A percentile compares a stretch with the other conserved stretches of the same genome.
Evolutionary conservation across 176 grass and related monocot species (phyloP).

Genomic region (Aegilops bicornis): DNA sequence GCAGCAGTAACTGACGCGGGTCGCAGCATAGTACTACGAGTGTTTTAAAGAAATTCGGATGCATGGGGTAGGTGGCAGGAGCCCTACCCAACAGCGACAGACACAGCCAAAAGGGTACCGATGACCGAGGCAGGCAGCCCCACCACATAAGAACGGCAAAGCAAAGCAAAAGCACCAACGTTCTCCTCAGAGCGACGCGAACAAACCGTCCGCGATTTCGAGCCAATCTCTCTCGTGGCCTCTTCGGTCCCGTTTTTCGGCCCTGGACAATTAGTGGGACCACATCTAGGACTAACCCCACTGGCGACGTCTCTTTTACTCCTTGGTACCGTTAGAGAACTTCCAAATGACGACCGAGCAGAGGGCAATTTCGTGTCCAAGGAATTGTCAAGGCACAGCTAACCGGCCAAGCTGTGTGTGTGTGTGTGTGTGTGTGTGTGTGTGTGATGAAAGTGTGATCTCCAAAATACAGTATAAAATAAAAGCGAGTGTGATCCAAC

Average conservation of each 20-base stretch:
- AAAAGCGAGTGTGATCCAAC: too few relatives aligned
- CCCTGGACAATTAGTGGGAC: not conserved
- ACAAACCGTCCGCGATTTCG: not conserved
- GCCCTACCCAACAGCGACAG: not conserved
- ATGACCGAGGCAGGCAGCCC: not conserved
- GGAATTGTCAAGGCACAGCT: too few relatives aligned
- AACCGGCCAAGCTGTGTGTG: too few relatives aligned
- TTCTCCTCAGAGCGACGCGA: not conserved
- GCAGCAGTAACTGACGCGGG: not conserved
- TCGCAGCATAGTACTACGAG: not conserved
- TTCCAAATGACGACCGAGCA: not conserved
- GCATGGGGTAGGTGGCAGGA: conserved; percentile 16
- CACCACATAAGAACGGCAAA: not conserved
- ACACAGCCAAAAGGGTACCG: not conserved
- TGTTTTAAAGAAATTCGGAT: not conserved
- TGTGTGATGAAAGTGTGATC: too few relatives aligned
- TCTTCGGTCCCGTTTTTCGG: not conserved
- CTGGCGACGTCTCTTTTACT: not conserved
- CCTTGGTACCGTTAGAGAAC: conserved; percentile 29
- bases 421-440: too few relatives aligned
- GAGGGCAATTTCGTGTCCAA: too few relatives aligned
- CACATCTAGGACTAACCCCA: not conserved
- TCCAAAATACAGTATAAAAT: too few relatives aligned
- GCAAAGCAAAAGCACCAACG: conserved; percentile 19
- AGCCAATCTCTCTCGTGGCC: not conserved